Evolutionary conservation across 345 rosid genomes (phyloP).

Genomic region (Angophora floribunda): DNA sequence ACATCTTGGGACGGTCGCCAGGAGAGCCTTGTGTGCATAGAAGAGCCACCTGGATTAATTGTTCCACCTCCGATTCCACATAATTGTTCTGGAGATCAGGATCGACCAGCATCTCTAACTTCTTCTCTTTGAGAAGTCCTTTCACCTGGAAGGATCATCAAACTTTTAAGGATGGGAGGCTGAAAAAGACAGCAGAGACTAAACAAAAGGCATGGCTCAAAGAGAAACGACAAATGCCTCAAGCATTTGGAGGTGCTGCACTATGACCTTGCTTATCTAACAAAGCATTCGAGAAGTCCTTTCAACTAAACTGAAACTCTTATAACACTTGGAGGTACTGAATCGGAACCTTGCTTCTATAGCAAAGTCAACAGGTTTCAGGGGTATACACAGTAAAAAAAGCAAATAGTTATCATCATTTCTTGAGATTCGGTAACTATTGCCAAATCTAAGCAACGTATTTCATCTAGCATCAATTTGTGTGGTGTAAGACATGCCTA

Average conservation of each 20-base stretch:
- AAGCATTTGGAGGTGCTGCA: background rate
- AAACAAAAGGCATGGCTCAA: background rate
- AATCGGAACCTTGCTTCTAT: background rate
- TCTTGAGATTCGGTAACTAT: too few species aligned
- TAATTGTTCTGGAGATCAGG: constrained; percentile 82
- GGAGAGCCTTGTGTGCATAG: constrained; percentile 95
- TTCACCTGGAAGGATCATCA: constrained; percentile 48
- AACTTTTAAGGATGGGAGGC: background rate
- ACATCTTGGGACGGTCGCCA: constrained; percentile 91
- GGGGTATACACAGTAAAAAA: too few species aligned
- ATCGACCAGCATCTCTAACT: constrained; percentile 88
- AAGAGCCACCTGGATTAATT: constrained; percentile 86
- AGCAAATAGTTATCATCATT: too few species aligned
- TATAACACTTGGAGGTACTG: background rate
- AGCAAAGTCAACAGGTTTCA: background rate
- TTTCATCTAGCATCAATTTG: background rate
- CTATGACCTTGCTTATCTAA: background rate
- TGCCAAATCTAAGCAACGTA: background rate
- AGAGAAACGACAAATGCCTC: background rate
- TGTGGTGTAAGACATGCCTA: background rate
- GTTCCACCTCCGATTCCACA: constrained; percentile 73
- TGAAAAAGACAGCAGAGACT: background rate
- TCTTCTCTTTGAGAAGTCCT: constrained; percentile 92
- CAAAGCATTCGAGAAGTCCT: background rate
- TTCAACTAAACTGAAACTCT: background rate